These are phyloP conservation scores for Papiliotrema fonsecae DNA, from an alignment of 1,284 basidiomycete genomes.

Conservation along the genomic window DNA sequence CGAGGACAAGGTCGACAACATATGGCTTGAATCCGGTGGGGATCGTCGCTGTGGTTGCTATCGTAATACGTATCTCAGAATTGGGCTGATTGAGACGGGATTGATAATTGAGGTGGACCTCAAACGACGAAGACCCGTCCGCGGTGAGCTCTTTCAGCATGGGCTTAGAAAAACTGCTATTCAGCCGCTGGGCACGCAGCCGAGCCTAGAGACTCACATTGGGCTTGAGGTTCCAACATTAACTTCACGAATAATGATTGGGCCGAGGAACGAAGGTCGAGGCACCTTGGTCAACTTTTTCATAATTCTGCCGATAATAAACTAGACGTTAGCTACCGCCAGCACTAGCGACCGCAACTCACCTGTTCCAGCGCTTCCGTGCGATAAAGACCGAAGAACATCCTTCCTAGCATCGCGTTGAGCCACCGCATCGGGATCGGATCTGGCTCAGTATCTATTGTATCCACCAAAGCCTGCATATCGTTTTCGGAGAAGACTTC, in stretches of 20 bases:
- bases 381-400: slow-evolving; percentile 88
- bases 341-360: slow-evolving; percentile 6
- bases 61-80: slow-evolving; percentile 81
- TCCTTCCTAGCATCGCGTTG: slow-evolving; percentile 83
- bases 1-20: slow-evolving; percentile 80
- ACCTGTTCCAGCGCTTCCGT: slow-evolving; percentile 69
- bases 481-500: slow-evolving; percentile 67
- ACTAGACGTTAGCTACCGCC: slow-evolving; percentile 37
- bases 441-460: slow-evolving; percentile 85
- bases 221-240: slow-evolving; percentile 76
- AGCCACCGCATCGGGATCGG: slow-evolving; percentile 96
- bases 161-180: slow-evolving; percentile 71
- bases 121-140: slow-evolving; percentile 85
- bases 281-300: slow-evolving; percentile 89
- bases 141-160: slow-evolving; percentile 95
- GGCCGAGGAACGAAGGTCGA: slow-evolving; percentile 76
- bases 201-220: slow-evolving; percentile 21
- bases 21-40: slow-evolving; percentile 76
- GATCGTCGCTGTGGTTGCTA: slow-evolving; percentile 76
- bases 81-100: slow-evolving; percentile 46
- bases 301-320: slow-evolving; percentile 83
- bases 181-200: slow-evolving; percentile 2
- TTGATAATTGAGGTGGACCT: slow-evolving; percentile 71
- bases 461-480: slow-evolving; percentile 77
- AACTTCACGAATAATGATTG: slow-evolving; percentile 81